phyloP scores from a whole-genome alignment of 768 basidiomycete genomes.

The Strobilomyces confusus region DNA sequence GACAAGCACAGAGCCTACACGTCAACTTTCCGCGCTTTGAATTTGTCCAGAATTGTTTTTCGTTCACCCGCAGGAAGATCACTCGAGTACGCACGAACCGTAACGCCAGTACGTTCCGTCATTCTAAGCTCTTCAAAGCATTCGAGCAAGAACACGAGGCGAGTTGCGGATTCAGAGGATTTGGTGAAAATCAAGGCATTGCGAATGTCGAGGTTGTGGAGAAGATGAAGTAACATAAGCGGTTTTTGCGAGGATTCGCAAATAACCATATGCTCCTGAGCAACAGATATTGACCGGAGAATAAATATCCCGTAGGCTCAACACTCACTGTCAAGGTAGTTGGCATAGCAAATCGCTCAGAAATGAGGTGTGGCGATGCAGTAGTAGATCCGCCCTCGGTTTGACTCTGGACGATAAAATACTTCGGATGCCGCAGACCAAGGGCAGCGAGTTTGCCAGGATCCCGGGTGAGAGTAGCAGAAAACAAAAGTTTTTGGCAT shows the following conservation, averaged over 20 bases:
- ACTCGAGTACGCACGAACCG: constrained; percentile 78
- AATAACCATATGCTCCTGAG: constrained; percentile 83
- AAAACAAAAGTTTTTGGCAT: constrained; percentile 95
- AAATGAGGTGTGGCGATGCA: constrained; percentile 50
- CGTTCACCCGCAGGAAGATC: constrained; percentile 75
- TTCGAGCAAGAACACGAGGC: constrained; percentile 77
- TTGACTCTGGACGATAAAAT: constrained; percentile 74
- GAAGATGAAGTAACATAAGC: constrained; percentile 81
- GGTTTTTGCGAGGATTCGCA: constrained; percentile 80
- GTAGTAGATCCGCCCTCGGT: constrained; percentile 33
- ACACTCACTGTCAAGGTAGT: constrained; percentile 61
- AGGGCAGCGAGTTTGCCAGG: constrained; percentile 89
- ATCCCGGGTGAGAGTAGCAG: constrained; percentile 91
- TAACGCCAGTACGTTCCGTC: constrained; percentile 27
- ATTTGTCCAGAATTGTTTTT: constrained; percentile 71
- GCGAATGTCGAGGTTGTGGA: constrained; percentile 54
- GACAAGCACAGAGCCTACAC: constrained; percentile 49
- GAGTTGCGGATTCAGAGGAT: constrained; percentile 82
- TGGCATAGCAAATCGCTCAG: constrained; percentile 83
- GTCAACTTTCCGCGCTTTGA: constrained; percentile 76
- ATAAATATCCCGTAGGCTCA: not conserved
- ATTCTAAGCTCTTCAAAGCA: constrained; percentile 63
- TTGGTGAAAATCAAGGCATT: constrained; percentile 96
- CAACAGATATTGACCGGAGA: constrained; percentile 1
- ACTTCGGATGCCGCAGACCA: constrained; percentile 73